Evolutionary conservation across 169 alveolate species (phyloP), one percentile per base, ranked within the genome.

Genomic region (Theileria orientalis): DNA sequence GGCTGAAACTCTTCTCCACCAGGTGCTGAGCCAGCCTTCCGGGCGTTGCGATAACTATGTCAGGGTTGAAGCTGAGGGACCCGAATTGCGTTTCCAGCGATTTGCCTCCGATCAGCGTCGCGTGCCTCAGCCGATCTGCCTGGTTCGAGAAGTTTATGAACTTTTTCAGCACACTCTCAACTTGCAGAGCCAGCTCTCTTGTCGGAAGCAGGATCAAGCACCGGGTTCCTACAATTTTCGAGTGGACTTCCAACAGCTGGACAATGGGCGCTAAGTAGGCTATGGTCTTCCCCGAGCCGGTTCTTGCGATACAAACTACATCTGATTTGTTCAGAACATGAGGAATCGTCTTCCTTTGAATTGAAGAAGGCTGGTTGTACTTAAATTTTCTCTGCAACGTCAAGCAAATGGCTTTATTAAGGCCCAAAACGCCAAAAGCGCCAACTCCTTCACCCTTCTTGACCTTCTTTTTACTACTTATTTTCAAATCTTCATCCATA

Each of bases 261-360:
- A 96, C 85, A 69, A 94, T 69, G 41, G 99, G 98, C 59, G 96
- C 93, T 19, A 96, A 67, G 83, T 95, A 96, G 0, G 97, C 97
- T 2, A 94, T 96, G 6, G 99, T 95, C 82, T 96, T 96, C 33
- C 99, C 99, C 27, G 97, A 92, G 2, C 99, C 99, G 14, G 99
- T 96, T 87, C 97, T 87, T 1, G 98, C 95, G 76, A 94, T 92
- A n/a, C 97, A 97, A 7, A 96, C 94, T 27, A 95, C 91, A 69
- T 96, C 97, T 69, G 90, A 74, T 37, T 97, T 96, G 74, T 92
- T 92, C 47, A 96, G 74, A 54, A 95, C 93, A 51, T 89, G 90
- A 25, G 98, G 98, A 51, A 96, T 92, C 30, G 96, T 91, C 83
- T 93, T 94, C 75, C 98, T 89, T 78, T 96, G 96, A 27, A 96